Evolutionary conservation across 768 basidiomycete genomes (phyloP), one percentile per base, ranked within the genome.

Genomic region (Candolleomyces efflorescens): DNA sequence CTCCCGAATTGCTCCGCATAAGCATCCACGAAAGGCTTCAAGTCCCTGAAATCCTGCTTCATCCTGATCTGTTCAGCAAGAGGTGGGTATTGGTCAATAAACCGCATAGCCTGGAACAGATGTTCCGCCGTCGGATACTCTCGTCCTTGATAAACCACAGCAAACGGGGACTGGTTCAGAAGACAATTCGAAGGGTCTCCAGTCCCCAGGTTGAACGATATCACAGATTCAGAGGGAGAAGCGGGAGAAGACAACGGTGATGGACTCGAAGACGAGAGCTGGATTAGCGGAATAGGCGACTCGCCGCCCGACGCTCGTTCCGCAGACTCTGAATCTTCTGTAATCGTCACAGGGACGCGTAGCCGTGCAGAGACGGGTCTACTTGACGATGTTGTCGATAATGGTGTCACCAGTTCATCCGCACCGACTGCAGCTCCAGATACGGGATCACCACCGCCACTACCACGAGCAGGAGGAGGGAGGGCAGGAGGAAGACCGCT

Each of bases 71-170:
- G 63, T 54, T 86, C 81, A 15, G 81, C 81, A 15, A 85, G 58
- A 1, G 78, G 76, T 0, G 78, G 79, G 1, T 72, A 70, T 22
- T 72, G 67, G 3, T 73, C 71, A 37, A 80, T 59, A 66, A 82
- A 89, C 67, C 85, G 85, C 66, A 85, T 72, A 13, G 86, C 87
- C 67, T 90, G 86, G 46, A 81, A 77, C 22, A 90, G 74, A 61
- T 90, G 88, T 61, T 82, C 66, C 17, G 84, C 87, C 5, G 81
- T 85, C 9, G 85, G 85, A 61, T 82, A 90, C 47, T 70, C 65
- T 53, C 70, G 73, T 26, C 79, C 74, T 44, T 74, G 65, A 66
- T 81, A 82, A 55, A 80, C 56, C 36, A 90, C 77, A 5, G 70
- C 73, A 61, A 87, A 80, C 5, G 71, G 77, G 2, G 87, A 86